Evolutionary conservation across 2,329 filamentous ascomycete genomes (phyloP), one percentile per base, ranked within the genome.

Genomic region (Myrmaecium sp.): DNA sequence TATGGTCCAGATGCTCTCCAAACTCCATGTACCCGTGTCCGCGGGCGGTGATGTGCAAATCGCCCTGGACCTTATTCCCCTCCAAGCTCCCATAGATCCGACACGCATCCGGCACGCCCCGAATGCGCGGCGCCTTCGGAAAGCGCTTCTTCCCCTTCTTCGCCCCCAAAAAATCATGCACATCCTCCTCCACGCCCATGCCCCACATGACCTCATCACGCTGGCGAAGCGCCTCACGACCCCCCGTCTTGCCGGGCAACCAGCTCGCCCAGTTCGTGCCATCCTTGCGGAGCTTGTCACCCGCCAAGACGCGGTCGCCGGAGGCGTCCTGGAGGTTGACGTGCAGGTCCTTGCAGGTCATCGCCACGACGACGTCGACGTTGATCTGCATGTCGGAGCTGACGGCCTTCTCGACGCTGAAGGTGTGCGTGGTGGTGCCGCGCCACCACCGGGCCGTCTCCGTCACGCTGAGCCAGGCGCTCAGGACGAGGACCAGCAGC

Each of bases 241-340:
- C n/a, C 27, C 74, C 76, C 45, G 71, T 69, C 40, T 61, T 81
- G 69, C 35, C 81, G 66, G 34, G 73, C 70, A 20, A 13, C 84
- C 86, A 95, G 38, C 84, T 71, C 13, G 50, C 47, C 82, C 86
- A 98, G 35, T 58, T 68, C 5, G 89, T 95, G 10, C 68, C 57
- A 41, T 94, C 82, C 43, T 70, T 74, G 36, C 68, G 63, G 34
- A 98, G 62, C 35, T 74, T 61, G 19, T 74, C 63, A 4, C 69
- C 79, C 3, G 89, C 89, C 16, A 92, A 64, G 42, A 95, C 92
- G 35, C 80, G 74, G 52, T 98, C 89, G 27, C 89, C 84, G 0
- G 82, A 72, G 2, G 86, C 84, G 51, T 98, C 89, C 58, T 95
- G 89, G 26, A 98, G 84, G 55, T 98, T 95, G 53, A 98, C 63